Conservation (phyloP, 257 asterid genomes). For the Salvia hispanica region DNA sequence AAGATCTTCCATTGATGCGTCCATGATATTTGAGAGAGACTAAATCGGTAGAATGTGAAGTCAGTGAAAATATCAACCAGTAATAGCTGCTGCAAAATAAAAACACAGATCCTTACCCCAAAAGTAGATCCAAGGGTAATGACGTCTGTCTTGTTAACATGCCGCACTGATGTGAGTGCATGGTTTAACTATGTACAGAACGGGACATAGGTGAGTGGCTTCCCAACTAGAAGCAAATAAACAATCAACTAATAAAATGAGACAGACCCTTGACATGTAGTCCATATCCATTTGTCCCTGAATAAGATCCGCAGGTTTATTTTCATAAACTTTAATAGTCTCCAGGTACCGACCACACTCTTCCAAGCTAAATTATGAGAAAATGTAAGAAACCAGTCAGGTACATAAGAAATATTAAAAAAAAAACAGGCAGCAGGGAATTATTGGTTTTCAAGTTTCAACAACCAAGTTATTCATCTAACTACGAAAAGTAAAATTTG, state of each 20-base stretch:
- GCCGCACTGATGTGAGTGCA: slow-evolving; percentile 86
- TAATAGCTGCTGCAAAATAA: background rate
- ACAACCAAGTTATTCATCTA: slow-evolving; percentile 12
- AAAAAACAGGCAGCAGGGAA: background rate
- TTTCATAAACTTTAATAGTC: slow-evolving; percentile 93
- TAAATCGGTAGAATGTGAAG: slow-evolving; percentile 34
- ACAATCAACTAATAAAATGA: slow-evolving; percentile 12
- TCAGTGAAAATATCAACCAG: slow-evolving; percentile 9
- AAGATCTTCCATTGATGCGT: slow-evolving; percentile 97
- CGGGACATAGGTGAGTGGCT: slow-evolving; percentile 19
- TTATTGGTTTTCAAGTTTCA: background rate
- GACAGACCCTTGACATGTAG: slow-evolving; percentile 77
- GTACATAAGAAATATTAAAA: background rate
- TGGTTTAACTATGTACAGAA: slow-evolving; percentile 60
- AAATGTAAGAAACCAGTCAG: slow-evolving; percentile 20
- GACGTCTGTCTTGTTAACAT: slow-evolving; percentile 97
- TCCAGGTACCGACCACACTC: slow-evolving; percentile 98
- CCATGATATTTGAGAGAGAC: slow-evolving; percentile 92
- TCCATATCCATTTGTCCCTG: slow-evolving; percentile 98
- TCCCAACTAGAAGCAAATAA: slow-evolving; percentile 18
- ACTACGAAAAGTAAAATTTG: slow-evolving; percentile 5
- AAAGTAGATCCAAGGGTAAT: slow-evolving; percentile 97
- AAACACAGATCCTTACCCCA: slow-evolving; percentile 60
- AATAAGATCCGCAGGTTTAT: slow-evolving; percentile 93
- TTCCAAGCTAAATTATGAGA: slow-evolving; percentile 63